A percentile compares a stretch with the other conserved stretches of the same genome.
Conservation (phyloP, 2,329 filamentous ascomycete genomes). For the Ascochyta clinopodiicola region DNA sequence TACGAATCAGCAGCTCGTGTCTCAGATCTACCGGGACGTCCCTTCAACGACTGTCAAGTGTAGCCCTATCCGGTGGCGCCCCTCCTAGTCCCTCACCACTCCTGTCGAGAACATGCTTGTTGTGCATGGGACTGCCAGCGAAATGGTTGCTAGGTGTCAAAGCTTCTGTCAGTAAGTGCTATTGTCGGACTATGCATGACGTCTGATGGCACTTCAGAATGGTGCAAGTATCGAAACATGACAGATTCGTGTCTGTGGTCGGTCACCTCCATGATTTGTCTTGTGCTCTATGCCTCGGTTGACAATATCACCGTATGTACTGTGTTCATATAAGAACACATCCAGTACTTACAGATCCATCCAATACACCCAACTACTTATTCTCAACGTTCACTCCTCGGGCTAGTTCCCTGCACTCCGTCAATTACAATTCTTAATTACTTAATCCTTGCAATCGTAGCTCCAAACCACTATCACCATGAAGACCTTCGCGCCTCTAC, state of each 20-base stretch:
- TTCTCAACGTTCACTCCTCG: background rate
- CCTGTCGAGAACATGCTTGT: slow-evolving; percentile 5
- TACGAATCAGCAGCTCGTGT: slow-evolving; percentile 4
- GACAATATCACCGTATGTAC: background rate
- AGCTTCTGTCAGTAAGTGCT: slow-evolving; percentile 5
- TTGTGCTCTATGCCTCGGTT: slow-evolving; percentile 3
- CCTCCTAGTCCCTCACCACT: slow-evolving; percentile 2
- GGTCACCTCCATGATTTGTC: background rate
- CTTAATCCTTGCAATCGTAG: background rate
- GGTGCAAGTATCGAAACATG: slow-evolving; percentile 22
- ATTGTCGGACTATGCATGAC: slow-evolving; percentile 24
- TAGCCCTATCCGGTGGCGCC: slow-evolving; percentile 16
- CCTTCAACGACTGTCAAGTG: slow-evolving; percentile 15
- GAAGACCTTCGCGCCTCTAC: slow-evolving; percentile 22
- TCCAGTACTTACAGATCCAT: background rate
- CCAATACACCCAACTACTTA: background rate
- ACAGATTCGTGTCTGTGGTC: slow-evolving; percentile 2
- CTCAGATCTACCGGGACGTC: slow-evolving; percentile 11
- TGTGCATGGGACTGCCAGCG: slow-evolving; percentile 12
- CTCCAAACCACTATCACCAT: slow-evolving; percentile 11
- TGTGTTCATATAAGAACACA: background rate
- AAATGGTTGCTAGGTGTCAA: background rate
- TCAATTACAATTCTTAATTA: background rate
- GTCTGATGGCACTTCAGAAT: slow-evolving; percentile 15
- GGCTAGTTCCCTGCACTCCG: background rate